Base-by-base conservation (phyloP, 2,329 filamentous ascomycete species). In the Trichoderma pleuroti region DNA sequence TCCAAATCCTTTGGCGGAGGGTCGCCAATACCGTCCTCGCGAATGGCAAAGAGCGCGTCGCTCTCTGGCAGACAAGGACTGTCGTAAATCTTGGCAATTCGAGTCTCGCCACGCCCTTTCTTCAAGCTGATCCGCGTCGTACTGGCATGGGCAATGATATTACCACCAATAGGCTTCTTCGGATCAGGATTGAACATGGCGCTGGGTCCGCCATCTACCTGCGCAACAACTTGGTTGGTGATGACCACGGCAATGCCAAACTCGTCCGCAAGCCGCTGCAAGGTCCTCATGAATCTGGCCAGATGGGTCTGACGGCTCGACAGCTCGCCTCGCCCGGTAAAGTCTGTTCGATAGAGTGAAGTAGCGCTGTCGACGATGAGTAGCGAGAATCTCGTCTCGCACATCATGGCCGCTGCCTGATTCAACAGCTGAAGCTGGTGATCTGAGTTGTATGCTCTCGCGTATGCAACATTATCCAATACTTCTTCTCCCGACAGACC, bases 181-280 rank as follows among this genome's bases (percentile, higher is more conserved):
- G 96, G 96, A 78, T 99, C 97, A 0, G 97, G 96, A 76, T 99
- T 99, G 85, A 97, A 99, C 96, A 99, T 99, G 72, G 95, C 91
- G 78, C 92, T 95, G 34, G 95, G 94, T 4, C 96, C 96, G 73
- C 96, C 96, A 78, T 99, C 96, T 10, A 99, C 96, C 81, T 99
- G 97, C 11, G 96, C 96, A 52, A 99, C 97, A 34, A 99, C 96
- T 81, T 99, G 96, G 79, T 99, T 99, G 56, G 96, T 98, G 77
- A 99, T 99, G 76, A 99, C 93, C 9, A 99, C 96, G 0, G 96
- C 96, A 76, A 99, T 98, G 71, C 96, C 96, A 79, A 99, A 99
- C 81, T 92, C 90, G 75, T 92, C 90, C 5, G 90, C 90, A 28
- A 96, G 86, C 12, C 93, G 86, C 81, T 96, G 93, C 28, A 97